A percentile compares a stretch with the other conserved stretches of the same genome.
These are phyloP conservation scores for Stellera chamaejasme DNA, from an alignment of 345 rosid species.

Conservation along the genomic window DNA sequence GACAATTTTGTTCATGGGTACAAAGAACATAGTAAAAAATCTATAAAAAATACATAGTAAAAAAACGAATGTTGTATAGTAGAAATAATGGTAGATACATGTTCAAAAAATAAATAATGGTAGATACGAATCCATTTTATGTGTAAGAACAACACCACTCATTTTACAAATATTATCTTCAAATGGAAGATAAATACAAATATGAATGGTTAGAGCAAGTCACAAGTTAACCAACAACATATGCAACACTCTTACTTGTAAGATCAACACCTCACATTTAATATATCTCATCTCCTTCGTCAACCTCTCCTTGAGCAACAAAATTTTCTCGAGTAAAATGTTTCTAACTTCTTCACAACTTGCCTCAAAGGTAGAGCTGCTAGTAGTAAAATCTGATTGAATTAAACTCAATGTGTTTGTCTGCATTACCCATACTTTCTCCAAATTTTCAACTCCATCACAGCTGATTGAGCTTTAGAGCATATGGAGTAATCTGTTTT, in stretches of 20 bases:
- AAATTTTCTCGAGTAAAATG: constrained; percentile 56
- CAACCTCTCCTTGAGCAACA: constrained; percentile 37
- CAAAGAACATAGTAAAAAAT: no score
- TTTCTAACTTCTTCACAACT: constrained; percentile 72
- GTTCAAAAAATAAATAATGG: no score
- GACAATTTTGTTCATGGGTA: no score
- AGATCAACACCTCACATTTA: constrained; percentile 61
- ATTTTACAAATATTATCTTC: no score
- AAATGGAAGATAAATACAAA: constrained; percentile 20
- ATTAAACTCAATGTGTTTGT: constrained; percentile 57
- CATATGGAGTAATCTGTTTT: constrained; percentile 85
- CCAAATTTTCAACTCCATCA: constrained; percentile 32
- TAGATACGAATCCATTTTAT: no score
- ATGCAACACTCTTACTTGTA: constrained; percentile 35
- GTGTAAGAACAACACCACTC: no score
- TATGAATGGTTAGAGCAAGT: background rate
- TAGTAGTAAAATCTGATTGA: constrained; percentile 72
- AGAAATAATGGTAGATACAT: no score
- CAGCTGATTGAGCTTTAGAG: constrained; percentile 50
- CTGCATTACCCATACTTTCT: constrained; percentile 66
- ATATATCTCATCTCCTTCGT: constrained; percentile 39
- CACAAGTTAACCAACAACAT: background rate
- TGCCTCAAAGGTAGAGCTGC: constrained; percentile 86
- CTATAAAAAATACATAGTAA: no score
- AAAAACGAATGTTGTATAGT: no score